phyloP scores from a whole-genome alignment of 805 yeast species.

The Blastobotrys peoriensis region DNA sequence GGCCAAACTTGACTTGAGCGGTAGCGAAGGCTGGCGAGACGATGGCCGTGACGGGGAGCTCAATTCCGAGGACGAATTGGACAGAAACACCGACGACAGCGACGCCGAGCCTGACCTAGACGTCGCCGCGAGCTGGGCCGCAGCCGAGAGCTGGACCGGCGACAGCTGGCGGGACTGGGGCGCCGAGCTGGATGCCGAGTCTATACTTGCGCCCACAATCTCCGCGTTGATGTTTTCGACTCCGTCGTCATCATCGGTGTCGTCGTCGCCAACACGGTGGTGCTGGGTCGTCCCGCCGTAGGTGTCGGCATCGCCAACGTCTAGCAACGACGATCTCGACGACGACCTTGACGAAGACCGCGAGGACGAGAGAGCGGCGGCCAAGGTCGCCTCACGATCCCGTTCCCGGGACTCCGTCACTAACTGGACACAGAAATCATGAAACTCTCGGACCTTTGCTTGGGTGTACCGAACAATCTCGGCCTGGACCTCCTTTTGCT shows the following conservation, averaged over 20 bases:
- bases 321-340: no score
- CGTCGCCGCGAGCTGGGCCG: no score
- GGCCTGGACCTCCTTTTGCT: slow-evolving; percentile 12
- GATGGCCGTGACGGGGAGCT: neutral
- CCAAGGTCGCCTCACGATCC: neutral
- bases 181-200: neutral
- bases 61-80: neutral
- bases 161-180: neutral
- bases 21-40: neutral
- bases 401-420: slow-evolving; percentile 5
- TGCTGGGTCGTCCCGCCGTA: no score
- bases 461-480: slow-evolving; percentile 15
- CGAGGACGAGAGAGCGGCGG: neutral
- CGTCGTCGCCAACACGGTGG: no score
- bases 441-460: slow-evolving; percentile 10
- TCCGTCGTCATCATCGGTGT: neutral
- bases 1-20: slow-evolving; percentile 7
- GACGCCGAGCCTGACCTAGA: no score
- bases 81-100: no score
- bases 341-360: no score
- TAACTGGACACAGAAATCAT: slow-evolving; percentile 10
- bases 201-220: neutral
- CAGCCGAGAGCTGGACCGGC: neutral
- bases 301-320: neutral
- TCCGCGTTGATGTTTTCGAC: neutral